A percentile compares a stretch with the other conserved stretches of the same genome.
Evolutionary conservation across 768 basidiomycete species (phyloP).

Genomic region (Suillus cothurnatus): DNA sequence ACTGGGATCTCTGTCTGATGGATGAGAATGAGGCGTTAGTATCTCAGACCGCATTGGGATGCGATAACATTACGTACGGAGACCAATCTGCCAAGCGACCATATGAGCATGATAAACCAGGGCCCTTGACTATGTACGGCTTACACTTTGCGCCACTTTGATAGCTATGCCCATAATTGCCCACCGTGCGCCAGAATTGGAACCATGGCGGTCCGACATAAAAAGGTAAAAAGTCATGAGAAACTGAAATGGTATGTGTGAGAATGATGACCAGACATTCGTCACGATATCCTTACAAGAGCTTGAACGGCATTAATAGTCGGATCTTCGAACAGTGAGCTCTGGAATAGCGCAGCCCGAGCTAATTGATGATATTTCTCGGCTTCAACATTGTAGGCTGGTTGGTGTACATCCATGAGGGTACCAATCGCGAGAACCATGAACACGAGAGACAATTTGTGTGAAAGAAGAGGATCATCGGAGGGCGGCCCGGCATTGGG

Average conservation of each 20-base stretch:
- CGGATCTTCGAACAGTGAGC: conserved; percentile 66
- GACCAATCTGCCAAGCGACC: conserved; percentile 53
- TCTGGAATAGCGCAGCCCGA: conserved; percentile 63
- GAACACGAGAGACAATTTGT: conserved; percentile 64
- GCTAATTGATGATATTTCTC: conserved; percentile 72
- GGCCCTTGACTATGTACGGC: conserved; percentile 30
- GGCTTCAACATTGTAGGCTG: conserved; percentile 65
- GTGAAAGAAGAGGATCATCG: conserved; percentile 56
- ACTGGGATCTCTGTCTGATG: conserved; percentile 68
- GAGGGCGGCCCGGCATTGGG: conserved; percentile 43
- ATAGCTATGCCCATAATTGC: conserved; percentile 69
- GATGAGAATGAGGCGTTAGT: conserved; percentile 13
- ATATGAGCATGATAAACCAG: conserved; percentile 4
- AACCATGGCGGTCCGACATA: conserved; percentile 68
- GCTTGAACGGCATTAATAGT: conserved; percentile 70
- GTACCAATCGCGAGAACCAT: conserved; percentile 69
- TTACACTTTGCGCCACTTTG: conserved; percentile 70
- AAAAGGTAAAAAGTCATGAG: conserved; percentile 74
- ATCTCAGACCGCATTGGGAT: background rate
- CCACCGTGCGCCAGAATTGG: conserved; percentile 65
- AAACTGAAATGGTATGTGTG: conserved; percentile 49
- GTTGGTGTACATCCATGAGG: conserved; percentile 56
- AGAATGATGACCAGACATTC: conserved; percentile 41
- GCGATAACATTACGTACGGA: conserved; percentile 49
- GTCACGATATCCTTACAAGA: conserved; percentile 45